Base-by-base conservation (phyloP, 345 rosid species). In the Salix purpurea region DNA sequence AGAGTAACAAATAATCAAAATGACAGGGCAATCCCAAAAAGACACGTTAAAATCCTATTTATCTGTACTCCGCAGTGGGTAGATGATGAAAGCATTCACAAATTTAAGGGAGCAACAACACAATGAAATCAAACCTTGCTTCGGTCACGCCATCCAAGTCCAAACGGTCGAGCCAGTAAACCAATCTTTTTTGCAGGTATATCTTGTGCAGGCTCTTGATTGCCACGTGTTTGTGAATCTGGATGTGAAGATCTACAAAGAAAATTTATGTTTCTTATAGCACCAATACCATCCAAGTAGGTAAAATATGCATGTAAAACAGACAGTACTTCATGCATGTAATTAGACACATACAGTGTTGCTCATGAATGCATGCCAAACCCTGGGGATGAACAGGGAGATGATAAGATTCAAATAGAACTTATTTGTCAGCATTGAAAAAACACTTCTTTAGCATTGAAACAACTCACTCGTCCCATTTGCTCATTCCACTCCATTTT, bases 71-170 rank as follows among this genome's bases (percentile, higher is more conserved):
- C 34, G 26, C 64, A 14, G 26, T 28, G 7, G 26, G 36, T 40
- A 61, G 30, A 18, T n/a, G 5, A 13, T 37, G 54, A 8, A 37
- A 39, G 67, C 52, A 60, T 24, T 18, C 14, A 46, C 4, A 15
- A 50, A 68, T 30, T 46, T 61, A 52, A 67, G 28, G 12, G 9
- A 7, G 30, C 2, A 40, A 9, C 3, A 48, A 8, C 24, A 64
- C 5, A 14, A 24, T 30, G 34, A 39, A 30, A 36, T 77, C 84
- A 64, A 74, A 93, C 99, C 97, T 93, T 93, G 86, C 89, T 96
- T 81, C 89, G 83, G 88, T 96, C 99, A 76, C 97, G 97, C 99
- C 99, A 96, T 70, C 97, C 93, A 76, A 96, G 90, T 73, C 94
- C 97, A 86, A 96, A 96, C 73, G 99, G 98, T 34, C 98, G 86